Percentiles rank a stretch among this genome's conserved stretches.
Evolutionary conservation across 163 green algal species (phyloP).

Genomic region (Scenedesmus sp.): DNA sequence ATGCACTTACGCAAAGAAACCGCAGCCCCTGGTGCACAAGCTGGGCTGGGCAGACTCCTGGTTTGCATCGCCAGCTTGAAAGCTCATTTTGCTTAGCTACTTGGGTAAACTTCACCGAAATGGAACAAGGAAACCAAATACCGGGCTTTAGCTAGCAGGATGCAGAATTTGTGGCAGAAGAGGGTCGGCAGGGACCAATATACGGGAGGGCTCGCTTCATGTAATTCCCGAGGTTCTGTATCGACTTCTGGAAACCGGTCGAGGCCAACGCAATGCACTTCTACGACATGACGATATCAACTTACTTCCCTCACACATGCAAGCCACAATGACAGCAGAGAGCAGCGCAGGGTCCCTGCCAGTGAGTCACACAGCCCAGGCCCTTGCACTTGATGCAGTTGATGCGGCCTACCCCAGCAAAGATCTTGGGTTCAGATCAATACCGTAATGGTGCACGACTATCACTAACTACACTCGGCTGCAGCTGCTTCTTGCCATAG

Average conservation of each 20-base stretch:
- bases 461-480: not conserved
- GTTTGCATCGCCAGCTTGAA: slow-evolving; percentile 41
- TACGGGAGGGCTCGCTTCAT: not conserved
- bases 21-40: slow-evolving; percentile 66
- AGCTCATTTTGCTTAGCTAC: slow-evolving; percentile 33
- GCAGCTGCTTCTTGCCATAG: not conserved
- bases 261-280: no score
- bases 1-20: slow-evolving; percentile 71
- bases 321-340: no score
- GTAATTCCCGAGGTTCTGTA: slow-evolving; percentile 2
- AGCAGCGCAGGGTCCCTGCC: no score
- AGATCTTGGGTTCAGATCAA: no score
- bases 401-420: no score
- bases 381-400: no score
- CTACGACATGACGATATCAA: no score
- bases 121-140: not conserved
- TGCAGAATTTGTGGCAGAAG: not conserved
- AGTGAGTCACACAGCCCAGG: no score
- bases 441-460: no score
- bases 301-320: no score
- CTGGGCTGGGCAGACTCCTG: slow-evolving; percentile 53
- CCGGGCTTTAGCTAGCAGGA: not conserved
- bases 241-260: no score
- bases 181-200: not conserved
- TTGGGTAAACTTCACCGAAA: not conserved